A percentile compares a stretch with the other conserved stretches of the same genome.
Conservation (phyloP, 306 rosid genomes). For the Senna tora region DNA sequence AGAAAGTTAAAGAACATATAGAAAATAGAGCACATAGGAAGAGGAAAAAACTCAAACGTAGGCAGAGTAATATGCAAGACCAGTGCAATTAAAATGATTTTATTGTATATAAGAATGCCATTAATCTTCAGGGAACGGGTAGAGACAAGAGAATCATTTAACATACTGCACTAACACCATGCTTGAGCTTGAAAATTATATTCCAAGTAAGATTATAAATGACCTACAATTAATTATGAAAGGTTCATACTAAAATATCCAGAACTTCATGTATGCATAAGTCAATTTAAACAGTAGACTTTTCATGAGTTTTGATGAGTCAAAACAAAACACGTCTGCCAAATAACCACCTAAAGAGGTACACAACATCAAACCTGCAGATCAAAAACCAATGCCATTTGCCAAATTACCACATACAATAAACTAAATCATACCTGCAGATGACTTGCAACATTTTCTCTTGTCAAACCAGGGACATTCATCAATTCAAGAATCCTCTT, state of each 20-base stretch:
- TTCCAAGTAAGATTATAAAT: not conserved
- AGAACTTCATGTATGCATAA: not conserved
- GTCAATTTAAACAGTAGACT: not conserved
- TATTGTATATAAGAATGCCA: not conserved
- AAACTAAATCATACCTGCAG: constrained; percentile 55
- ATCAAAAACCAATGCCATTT: not conserved
- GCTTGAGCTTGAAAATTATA: not conserved
- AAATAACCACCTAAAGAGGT: not conserved
- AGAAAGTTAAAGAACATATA: not conserved
- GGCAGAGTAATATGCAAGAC: not conserved
- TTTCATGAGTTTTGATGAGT: not conserved
- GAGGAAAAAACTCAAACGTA: not conserved
- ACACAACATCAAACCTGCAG: not conserved
- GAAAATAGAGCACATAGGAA: not conserved
- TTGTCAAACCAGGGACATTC: constrained; percentile 57
- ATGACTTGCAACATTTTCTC: constrained; percentile 70
- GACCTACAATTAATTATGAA: not conserved
- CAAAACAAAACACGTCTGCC: not conserved
- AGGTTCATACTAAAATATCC: not conserved
- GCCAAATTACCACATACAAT: not conserved
- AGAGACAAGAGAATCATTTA: too few species aligned
- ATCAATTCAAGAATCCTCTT: constrained; percentile 67
- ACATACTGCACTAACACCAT: not conserved
- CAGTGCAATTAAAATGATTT: not conserved
- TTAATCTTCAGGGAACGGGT: not conserved